phyloP scores from a whole-genome alignment of 2,329 filamentous ascomycete genomes.

The Hypoxylon sp. region DNA sequence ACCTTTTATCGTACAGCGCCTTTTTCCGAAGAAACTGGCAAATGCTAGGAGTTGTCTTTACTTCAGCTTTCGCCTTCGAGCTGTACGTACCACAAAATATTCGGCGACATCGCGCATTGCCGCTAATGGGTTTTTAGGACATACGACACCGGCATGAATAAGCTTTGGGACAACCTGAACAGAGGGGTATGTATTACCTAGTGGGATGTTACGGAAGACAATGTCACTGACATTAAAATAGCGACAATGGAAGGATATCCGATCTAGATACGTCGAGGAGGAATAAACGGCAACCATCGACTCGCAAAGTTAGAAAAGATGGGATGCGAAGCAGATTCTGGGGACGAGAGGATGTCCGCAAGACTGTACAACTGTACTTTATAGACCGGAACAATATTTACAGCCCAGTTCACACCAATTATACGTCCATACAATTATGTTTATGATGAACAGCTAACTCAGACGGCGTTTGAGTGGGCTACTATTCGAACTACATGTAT shows the following conservation, averaged over 20 bases:
- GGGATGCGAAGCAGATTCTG: not conserved
- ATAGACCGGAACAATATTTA: conserved; percentile 45
- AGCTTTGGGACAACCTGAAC: conserved; percentile 92
- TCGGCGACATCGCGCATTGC: conserved; percentile 25
- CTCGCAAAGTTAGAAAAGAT: conserved; percentile 9
- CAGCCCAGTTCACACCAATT: conserved; percentile 24
- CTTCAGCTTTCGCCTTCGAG: conserved; percentile 90
- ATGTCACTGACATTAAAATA: conserved; percentile 62
- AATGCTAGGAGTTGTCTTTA: conserved; percentile 91
- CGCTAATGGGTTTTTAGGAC: conserved; percentile 69
- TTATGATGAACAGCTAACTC: not conserved
- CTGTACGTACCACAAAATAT: conserved; percentile 74
- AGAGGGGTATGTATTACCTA: conserved; percentile 78
- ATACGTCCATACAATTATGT: not conserved
- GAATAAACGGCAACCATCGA: conserved; percentile 54
- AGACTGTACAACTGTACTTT: conserved; percentile 48
- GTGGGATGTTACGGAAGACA: not conserved
- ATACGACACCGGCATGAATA: conserved; percentile 87
- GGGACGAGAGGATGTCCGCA: conserved; percentile 21
- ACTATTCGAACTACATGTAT: not conserved
- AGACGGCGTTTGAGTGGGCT: not conserved
- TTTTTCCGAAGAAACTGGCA: conserved; percentile 89
- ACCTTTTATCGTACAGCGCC: conserved; percentile 68
- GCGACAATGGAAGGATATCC: conserved; percentile 99
- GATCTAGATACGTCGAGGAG: conserved; percentile 84